phyloP scores from a whole-genome alignment of 768 basidiomycete genomes.

The Leccinellum albellum region DNA sequence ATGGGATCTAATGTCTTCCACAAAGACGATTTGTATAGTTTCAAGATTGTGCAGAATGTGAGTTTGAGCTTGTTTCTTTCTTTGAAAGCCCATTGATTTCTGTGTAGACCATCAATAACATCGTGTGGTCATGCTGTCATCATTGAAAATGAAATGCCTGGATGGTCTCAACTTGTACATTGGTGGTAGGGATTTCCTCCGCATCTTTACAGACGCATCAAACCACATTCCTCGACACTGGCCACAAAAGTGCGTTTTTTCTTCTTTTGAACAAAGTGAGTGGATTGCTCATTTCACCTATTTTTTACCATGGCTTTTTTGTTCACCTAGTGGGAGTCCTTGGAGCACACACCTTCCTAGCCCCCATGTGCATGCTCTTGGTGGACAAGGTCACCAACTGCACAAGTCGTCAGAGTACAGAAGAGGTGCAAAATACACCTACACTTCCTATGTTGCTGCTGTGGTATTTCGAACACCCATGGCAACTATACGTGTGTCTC shows the following conservation, averaged over 20 bases:
- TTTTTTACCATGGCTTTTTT: constrained; percentile 86
- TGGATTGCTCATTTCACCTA: constrained; percentile 4
- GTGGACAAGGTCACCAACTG: constrained; percentile 74
- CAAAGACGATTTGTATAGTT: constrained; percentile 92
- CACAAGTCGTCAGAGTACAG: constrained; percentile 55
- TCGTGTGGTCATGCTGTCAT: constrained; percentile 87
- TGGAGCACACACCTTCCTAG: constrained; percentile 74
- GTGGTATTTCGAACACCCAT: constrained; percentile 45
- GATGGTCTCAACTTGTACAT: constrained; percentile 59
- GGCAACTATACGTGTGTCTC: constrained; percentile 51
- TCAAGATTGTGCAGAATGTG: constrained; percentile 92
- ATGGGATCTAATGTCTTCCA: constrained; percentile 99
- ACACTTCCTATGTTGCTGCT: constrained; percentile 64
- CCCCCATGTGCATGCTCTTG: constrained; percentile 80
- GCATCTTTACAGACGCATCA: constrained; percentile 90
- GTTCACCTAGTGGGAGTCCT: constrained; percentile 80
- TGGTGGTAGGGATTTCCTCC: constrained; percentile 75
- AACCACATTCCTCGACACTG: constrained; percentile 91
- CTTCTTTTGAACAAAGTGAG: background rate
- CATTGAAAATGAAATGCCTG: constrained; percentile 58
- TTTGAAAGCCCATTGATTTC: background rate
- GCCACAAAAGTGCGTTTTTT: constrained; percentile 69
- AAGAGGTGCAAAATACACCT: constrained; percentile 58
- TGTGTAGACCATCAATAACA: constrained; percentile 80
- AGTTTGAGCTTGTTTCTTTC: constrained; percentile 1